A percentile compares a stretch with the other conserved stretches of the same genome.
Evolutionary conservation across 1,139 yeast genomes (phyloP).

Genomic region (Geotrichum bryndzae): DNA sequence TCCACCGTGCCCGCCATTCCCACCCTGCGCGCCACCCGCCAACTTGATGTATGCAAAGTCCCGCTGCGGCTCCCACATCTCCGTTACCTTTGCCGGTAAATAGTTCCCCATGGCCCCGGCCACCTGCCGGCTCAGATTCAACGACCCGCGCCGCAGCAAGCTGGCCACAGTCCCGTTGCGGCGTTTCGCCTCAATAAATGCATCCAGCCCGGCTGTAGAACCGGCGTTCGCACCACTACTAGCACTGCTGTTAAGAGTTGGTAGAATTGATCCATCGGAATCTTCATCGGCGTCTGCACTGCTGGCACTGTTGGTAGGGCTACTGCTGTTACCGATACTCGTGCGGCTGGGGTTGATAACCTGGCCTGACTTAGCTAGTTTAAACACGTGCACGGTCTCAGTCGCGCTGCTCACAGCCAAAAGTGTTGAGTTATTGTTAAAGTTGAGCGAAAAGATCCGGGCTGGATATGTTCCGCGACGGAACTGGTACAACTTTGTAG

Average conservation of each 20-base stretch:
- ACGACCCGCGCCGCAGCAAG: conserved; percentile 46
- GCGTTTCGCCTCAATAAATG: conserved; percentile 20
- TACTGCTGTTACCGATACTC: not conserved
- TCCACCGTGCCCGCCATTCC: conserved; percentile 25
- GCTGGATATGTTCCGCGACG: conserved; percentile 94
- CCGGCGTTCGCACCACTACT: conserved; percentile 3
- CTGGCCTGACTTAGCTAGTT: conserved; percentile 32
- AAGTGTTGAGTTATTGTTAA: conserved; percentile 67
- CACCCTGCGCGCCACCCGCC: conserved; percentile 41
- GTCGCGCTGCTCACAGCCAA: conserved; percentile 85
- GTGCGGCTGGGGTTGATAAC: not conserved
- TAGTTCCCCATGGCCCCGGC: conserved; percentile 87
- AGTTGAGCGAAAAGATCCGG: conserved; percentile 73
- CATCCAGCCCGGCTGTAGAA: conserved; percentile 14
- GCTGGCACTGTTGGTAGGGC: conserved; percentile 5
- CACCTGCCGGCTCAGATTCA: conserved; percentile 61
- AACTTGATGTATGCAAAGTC: conserved; percentile 91
- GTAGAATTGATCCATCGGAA: conserved; percentile 8
- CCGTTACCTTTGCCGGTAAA: conserved; percentile 75
- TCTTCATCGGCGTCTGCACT: conserved; percentile 9
- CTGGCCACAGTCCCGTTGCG: conserved; percentile 21
- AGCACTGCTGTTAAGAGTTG: not conserved
- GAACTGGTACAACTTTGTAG: conserved; percentile 79
- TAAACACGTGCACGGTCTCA: conserved; percentile 87
- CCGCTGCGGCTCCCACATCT: conserved; percentile 77